A percentile compares a stretch with the other conserved stretches of the same genome.
Evolutionary conservation across 164 flowering plant species (phyloP).

Genomic region (Umbellularia californica): DNA sequence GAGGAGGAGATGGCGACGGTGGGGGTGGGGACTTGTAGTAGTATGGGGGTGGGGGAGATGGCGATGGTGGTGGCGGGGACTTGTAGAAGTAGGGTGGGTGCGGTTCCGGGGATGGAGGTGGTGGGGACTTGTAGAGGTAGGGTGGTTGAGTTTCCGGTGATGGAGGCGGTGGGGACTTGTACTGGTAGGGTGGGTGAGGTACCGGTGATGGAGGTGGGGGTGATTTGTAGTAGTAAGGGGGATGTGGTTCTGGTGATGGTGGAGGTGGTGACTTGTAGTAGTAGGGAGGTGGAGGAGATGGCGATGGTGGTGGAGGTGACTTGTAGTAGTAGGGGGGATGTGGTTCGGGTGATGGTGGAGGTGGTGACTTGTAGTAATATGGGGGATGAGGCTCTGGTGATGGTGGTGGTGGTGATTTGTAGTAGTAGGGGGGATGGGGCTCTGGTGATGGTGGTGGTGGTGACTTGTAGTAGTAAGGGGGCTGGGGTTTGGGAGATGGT

Average conservation of each 20-base stretch:
- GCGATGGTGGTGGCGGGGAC: slow-evolving; percentile 19
- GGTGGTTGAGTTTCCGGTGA: slow-evolving; percentile 19
- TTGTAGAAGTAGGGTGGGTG: slow-evolving; percentile 27
- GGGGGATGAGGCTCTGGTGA: background rate
- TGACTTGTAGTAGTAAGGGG: slow-evolving; percentile 19
- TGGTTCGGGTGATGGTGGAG: slow-evolving; percentile 27
- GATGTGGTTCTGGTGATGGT: slow-evolving; percentile 20
- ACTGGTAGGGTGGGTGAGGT: slow-evolving; percentile 20
- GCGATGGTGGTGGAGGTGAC: slow-evolving; percentile 1
- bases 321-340: slow-evolving; percentile 9
- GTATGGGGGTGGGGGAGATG: slow-evolving; percentile 11
- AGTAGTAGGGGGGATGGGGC: slow-evolving; percentile 11
- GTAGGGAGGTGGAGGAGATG: background rate
- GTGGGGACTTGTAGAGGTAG: slow-evolving; percentile 29
- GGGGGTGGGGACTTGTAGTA: slow-evolving; percentile 29
- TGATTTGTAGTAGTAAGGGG: slow-evolving; percentile 29
- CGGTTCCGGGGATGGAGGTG: slow-evolving; percentile 18
- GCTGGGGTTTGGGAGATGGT: slow-evolving; percentile 25
- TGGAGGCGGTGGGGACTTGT: slow-evolving; percentile 31
- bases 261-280: slow-evolving; percentile 32
- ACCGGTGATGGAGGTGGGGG: slow-evolving; percentile 38
- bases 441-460: slow-evolving; percentile 19
- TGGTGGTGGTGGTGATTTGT: slow-evolving; percentile 32
- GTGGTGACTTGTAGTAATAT: slow-evolving; percentile 24
- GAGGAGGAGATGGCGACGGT: slow-evolving; percentile 14